Base-by-base conservation (phyloP, 805 yeast species). In the Saccharomycopsis fibuligera region DNA sequence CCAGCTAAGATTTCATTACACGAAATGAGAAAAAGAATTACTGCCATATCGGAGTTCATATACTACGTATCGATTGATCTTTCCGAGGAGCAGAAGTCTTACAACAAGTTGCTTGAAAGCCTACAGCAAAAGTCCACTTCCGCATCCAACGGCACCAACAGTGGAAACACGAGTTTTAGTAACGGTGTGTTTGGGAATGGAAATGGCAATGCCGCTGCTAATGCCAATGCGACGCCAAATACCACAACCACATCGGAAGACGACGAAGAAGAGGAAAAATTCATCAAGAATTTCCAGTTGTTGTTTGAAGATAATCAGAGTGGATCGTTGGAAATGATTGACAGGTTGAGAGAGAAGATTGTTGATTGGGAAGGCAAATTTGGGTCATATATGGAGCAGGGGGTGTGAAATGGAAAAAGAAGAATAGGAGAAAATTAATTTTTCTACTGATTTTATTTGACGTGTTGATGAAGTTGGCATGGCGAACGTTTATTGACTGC, bases 21-120 rank as follows among this genome's bases (percentile, higher is more conserved):
- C 57, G 99, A 91, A 63, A 83, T 91, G 86, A 76, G 89, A 49
- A 80, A 87, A 59, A 75, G 99, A 51, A 85, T 89, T 1, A 83
- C 87, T 2, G 95, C 96, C 1, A 91, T 91, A 19, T 68, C 91
- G 57, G 98, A 93, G 65, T 93, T 90, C 73, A 76, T 91, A 23
- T 65, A 82, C 53, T 52, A 52, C 40, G 54, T 52, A 14, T 42
- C 48, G 21, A 24, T 44, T 5, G 98, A 91, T 60, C 67, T 91
- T 53, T 81, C 83, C 41, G 77, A 76, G 45, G 96, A 89, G 57
- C 82, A 81, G 56, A 67, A 73, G n/a, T 63, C 65, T 49, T 68
- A 68, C 47, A 57, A 58, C 27, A 63, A 67, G 44, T 68, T 73
- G 5, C 31, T 52, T 16, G 50, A 47, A 5, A 39, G 27, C 9